Conservation (phyloP, 352 stramenopile species). For the Phytophthora lateralis region DNA sequence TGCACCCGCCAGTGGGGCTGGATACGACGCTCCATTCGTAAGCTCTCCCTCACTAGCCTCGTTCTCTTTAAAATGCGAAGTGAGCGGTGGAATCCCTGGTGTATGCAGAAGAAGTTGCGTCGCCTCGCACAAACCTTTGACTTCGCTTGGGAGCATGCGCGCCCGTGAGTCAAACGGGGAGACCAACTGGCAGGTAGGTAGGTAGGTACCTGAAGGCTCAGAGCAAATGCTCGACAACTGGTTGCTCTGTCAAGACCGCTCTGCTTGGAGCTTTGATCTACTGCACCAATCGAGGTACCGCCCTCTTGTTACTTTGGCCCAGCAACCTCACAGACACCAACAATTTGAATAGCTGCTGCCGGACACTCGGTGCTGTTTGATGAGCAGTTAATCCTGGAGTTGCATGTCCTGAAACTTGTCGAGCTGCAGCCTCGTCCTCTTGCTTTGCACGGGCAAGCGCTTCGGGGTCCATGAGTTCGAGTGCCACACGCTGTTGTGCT, state of each 20-base stretch:
- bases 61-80: no score
- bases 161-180: not conserved
- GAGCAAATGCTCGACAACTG: no score
- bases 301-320: not conserved
- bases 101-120: no score
- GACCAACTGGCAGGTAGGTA: not conserved
- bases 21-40: no score
- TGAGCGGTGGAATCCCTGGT: no score
- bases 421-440: constrained; percentile 28
- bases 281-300: not conserved
- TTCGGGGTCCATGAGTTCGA: constrained; percentile 38
- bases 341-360: constrained; percentile 14
- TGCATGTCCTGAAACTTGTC: not conserved
- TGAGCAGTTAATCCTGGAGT: not conserved
- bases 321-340: not conserved
- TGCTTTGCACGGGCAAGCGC: constrained; percentile 36
- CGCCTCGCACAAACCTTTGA: no score
- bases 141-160: not conserved
- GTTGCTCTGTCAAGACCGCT: not conserved
- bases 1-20: no score
- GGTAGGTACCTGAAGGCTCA: no score
- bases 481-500: constrained; percentile 34
- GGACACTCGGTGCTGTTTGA: not conserved
- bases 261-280: not conserved
- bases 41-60: no score